Percentiles rank a stretch among this genome's conserved stretches.
Evolutionary conservation across 2,329 filamentous ascomycete species (phyloP).

Genomic region (Aphanocladium album): DNA sequence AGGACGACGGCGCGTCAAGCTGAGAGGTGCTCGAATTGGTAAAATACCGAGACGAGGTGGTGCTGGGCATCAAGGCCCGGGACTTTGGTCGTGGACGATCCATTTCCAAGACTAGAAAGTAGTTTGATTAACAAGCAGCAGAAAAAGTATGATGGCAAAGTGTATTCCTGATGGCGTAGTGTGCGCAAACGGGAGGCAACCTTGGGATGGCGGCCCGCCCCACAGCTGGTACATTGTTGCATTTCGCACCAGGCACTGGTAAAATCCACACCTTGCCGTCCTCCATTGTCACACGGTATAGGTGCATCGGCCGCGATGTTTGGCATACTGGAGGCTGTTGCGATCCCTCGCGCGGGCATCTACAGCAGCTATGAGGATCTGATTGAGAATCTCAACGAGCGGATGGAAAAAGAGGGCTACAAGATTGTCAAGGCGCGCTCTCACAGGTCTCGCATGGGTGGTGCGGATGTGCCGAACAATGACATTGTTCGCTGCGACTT

Average conservation of each 20-base stretch:
- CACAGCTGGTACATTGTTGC: not conserved
- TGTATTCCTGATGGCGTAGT: not conserved
- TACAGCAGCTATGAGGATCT: conserved; percentile 38
- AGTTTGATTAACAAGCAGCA: not conserved
- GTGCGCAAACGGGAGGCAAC: not conserved
- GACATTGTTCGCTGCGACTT: conserved; percentile 41
- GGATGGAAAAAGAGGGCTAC: conserved; percentile 41
- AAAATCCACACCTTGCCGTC: not conserved
- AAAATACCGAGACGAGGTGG: conserved; percentile 2
- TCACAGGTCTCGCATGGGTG: conserved; percentile 37
- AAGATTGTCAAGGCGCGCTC: conserved; percentile 42
- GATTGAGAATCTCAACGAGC: conserved; percentile 34
- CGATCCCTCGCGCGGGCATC: conserved; percentile 31
- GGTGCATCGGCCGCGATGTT: conserved; percentile 32
- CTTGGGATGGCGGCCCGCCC: not conserved
- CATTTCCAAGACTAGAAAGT: not conserved
- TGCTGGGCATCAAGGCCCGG: not conserved
- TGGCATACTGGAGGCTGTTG: conserved; percentile 37
- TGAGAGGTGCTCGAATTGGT: not conserved
- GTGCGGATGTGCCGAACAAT: conserved; percentile 36
- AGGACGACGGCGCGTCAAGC: not conserved
- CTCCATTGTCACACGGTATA: conserved; percentile 23
- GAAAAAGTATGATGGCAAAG: not conserved
- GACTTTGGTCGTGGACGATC: not conserved
- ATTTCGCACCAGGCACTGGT: conserved; percentile 2